phyloP scores from a whole-genome alignment of 2,329 filamentous ascomycete genomes.

The Endocalyx cinctus region DNA sequence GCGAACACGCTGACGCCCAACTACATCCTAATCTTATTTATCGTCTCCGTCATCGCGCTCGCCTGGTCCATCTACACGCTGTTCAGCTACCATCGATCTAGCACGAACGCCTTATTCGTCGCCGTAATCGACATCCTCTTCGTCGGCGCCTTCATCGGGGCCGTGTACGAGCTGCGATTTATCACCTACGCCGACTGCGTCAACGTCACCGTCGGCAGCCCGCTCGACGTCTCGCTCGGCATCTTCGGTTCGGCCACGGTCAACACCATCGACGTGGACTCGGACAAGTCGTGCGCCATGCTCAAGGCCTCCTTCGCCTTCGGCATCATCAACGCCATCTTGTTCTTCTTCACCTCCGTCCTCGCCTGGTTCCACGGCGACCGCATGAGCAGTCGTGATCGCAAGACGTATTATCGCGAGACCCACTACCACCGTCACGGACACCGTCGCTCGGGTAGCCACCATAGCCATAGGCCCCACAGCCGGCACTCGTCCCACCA shows the following conservation, averaged over 20 bases:
- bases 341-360: conserved; percentile 74
- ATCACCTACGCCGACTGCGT: conserved; percentile 65
- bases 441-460: conserved; percentile 37
- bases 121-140: conserved; percentile 56
- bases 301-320: conserved; percentile 87
- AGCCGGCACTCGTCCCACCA: conserved; percentile 43
- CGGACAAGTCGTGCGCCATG: conserved; percentile 82
- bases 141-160: conserved; percentile 60
- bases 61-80: conserved; percentile 62
- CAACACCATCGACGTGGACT: conserved; percentile 45
- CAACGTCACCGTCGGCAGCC: conserved; percentile 42
- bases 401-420: conserved; percentile 37
- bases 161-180: conserved; percentile 54
- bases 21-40: conserved; percentile 63
- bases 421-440: conserved; percentile 43
- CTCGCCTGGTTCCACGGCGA: conserved; percentile 60
- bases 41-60: conserved; percentile 58
- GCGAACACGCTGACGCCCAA: conserved; percentile 55
- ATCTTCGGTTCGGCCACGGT: conserved; percentile 53
- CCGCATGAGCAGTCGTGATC: conserved; percentile 30
- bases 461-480: conserved; percentile 34
- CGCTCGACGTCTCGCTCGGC: conserved; percentile 57
- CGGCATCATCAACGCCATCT: conserved; percentile 79
- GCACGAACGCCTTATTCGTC: conserved; percentile 57
- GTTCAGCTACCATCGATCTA: conserved; percentile 61